phyloP scores from a whole-genome alignment of 2,329 filamentous ascomycete species.

The Dactylellina sp. region DNA sequence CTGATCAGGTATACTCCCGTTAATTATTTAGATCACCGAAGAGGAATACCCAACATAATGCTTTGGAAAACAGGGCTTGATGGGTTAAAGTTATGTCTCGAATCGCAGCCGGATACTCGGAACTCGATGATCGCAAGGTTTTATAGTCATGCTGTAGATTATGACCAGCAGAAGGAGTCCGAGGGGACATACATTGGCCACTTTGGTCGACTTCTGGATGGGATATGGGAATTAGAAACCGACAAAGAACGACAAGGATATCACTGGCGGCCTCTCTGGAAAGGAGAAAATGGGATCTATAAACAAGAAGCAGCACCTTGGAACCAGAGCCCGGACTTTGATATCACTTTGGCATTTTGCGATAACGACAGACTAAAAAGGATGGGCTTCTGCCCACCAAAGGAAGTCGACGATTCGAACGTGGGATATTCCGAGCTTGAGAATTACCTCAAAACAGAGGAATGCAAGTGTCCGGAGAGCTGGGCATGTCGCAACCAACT shows the following conservation, averaged over 20 bases:
- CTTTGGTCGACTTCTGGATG: slow-evolving; percentile 11
- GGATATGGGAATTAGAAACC: slow-evolving; percentile 12
- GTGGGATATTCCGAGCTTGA: background rate
- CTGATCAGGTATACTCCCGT: background rate
- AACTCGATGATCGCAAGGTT: slow-evolving; percentile 1
- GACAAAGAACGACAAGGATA: background rate
- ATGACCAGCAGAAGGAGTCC: background rate
- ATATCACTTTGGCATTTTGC: slow-evolving; percentile 18
- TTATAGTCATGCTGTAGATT: slow-evolving; percentile 5
- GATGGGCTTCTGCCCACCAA: slow-evolving; percentile 10
- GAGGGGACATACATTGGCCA: slow-evolving; percentile 12
- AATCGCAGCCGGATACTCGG: background rate
- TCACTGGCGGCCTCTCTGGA: slow-evolving; percentile 19
- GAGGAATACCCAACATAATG: slow-evolving; percentile 27
- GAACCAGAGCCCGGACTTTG: slow-evolving; percentile 23
- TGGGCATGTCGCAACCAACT: slow-evolving; percentile 23
- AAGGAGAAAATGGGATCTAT: background rate
- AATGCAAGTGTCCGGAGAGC: slow-evolving; percentile 15
- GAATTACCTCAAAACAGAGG: slow-evolving; percentile 1
- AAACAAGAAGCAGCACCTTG: slow-evolving; percentile 11
- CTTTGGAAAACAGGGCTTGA: slow-evolving; percentile 21
- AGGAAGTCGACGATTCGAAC: background rate
- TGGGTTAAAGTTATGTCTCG: slow-evolving; percentile 7
- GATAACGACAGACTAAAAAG: slow-evolving; percentile 21
- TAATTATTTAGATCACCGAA: slow-evolving; percentile 23